Evolutionary conservation across 176 grass and related monocot species (phyloP).

Genomic region (Musa itinerans): DNA sequence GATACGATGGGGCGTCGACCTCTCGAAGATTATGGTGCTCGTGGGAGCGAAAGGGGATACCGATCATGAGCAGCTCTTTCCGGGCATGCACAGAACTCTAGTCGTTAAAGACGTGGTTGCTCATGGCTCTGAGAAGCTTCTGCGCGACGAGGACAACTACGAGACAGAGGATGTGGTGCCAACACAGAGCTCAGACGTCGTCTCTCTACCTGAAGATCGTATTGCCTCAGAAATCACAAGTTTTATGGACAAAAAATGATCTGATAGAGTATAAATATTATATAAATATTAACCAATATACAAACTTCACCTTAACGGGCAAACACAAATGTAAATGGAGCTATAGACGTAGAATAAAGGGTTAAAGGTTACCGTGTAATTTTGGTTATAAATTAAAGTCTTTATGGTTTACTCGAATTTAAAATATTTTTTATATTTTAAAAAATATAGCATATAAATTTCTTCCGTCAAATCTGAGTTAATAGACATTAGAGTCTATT

Average conservation of each 20-base stretch:
- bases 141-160: conserved; percentile 49
- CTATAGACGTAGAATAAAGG: no score
- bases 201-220: conserved; percentile 26
- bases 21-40: conserved; percentile 50
- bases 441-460: no score
- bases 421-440: no score
- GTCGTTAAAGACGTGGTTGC: conserved; percentile 42
- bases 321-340: no score
- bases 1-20: conserved; percentile 77
- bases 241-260: conserved; percentile 13
- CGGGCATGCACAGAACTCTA: conserved; percentile 66
- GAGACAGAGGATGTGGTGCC: conserved; percentile 54
- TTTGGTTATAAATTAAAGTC: no score
- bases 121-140: conserved; percentile 56
- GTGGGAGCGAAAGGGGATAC: conserved; percentile 86
- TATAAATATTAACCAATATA: not conserved
- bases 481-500: no score
- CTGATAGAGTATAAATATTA: conserved; percentile 8
- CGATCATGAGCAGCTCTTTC: conserved; percentile 60
- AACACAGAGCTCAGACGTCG: conserved; percentile 46
- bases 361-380: no score
- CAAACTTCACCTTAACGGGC: not conserved
- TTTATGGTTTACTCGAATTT: no score
- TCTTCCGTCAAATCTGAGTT: no score
- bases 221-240: conserved; percentile 24